Percentiles rank a stretch among this genome's conserved stretches.
Evolutionary conservation across 2,329 filamentous ascomycete species (phyloP).

Genomic region (Passalora sequoiae): DNA sequence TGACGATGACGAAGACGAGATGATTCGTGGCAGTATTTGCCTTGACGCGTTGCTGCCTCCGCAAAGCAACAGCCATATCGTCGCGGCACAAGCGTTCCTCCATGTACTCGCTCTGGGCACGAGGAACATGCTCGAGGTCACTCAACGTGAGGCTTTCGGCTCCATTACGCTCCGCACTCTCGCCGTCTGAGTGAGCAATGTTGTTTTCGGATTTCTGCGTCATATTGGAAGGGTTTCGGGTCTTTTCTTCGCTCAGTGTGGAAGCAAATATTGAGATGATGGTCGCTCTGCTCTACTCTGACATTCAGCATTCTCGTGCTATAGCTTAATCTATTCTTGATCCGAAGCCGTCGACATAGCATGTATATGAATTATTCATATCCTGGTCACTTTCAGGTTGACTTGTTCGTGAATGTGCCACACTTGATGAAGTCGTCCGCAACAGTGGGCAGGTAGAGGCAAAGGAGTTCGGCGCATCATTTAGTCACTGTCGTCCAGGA

Average conservation of each 20-base stretch:
- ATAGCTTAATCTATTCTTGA: no score
- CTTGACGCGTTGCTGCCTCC: conserved; percentile 68
- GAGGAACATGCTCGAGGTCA: conserved; percentile 40
- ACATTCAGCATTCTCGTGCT: conserved; percentile 2
- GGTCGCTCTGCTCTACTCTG: background rate
- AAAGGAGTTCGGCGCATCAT: no score
- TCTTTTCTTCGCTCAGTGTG: background rate
- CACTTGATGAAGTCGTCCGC: no score
- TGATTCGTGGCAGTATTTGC: conserved; percentile 42
- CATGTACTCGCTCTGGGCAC: conserved; percentile 64
- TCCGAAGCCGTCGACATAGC: no score
- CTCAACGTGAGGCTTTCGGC: conserved; percentile 50
- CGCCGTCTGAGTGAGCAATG: background rate
- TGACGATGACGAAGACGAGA: conserved; percentile 31
- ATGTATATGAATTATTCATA: no score
- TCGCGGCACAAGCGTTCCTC: conserved; percentile 70
- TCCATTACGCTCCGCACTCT: conserved; percentile 23
- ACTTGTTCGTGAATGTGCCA: no score
- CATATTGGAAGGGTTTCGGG: background rate
- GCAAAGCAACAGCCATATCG: conserved; percentile 48
- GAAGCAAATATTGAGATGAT: background rate
- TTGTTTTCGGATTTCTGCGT: background rate
- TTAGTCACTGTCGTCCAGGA: no score
- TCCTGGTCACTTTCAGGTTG: no score
- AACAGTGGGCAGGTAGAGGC: no score